These are phyloP conservation scores for Salvia splendens DNA, from an alignment of 257 asterid genomes.

Conservation along the genomic window DNA sequence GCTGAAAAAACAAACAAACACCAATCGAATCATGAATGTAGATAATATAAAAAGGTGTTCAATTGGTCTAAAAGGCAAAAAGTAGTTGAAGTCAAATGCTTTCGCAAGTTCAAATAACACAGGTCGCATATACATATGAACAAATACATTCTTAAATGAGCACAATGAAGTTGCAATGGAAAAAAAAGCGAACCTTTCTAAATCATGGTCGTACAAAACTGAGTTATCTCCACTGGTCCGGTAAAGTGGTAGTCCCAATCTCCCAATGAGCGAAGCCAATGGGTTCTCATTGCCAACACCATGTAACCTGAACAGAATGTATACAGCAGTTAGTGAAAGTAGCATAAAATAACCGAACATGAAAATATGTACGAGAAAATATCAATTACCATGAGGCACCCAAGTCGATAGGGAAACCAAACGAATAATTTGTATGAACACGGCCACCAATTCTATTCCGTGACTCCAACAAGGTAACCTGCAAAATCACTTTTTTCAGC, in stretches of 20 bases:
- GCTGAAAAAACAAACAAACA: slow-evolving; percentile 41
- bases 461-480: slow-evolving; percentile 92
- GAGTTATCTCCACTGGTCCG: slow-evolving; percentile 98
- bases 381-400: slow-evolving; percentile 92
- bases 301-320: slow-evolving; percentile 76
- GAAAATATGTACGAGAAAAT: background rate
- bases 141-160: background rate
- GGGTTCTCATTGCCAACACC: slow-evolving; percentile 98
- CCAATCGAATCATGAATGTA: background rate
- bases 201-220: slow-evolving; percentile 93
- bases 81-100: background rate
- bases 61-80: too few relatives aligned
- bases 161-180: slow-evolving; percentile 4
- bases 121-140: background rate
- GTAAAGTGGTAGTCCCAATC: slow-evolving; percentile 91
- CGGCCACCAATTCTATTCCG: slow-evolving; percentile 98
- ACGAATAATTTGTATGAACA: slow-evolving; percentile 85
- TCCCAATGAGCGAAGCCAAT: slow-evolving; percentile 82
- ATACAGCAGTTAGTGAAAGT: slow-evolving; percentile 15
- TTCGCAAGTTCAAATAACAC: slow-evolving; percentile 16
- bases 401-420: slow-evolving; percentile 97
- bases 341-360: background rate
- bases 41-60: slow-evolving; percentile 7
- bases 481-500: slow-evolving; percentile 30
- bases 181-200: slow-evolving; percentile 68